A percentile compares a stretch with the other conserved stretches of the same genome.
phyloP scores from a whole-genome alignment of 495 filamentous ascomycete genomes.

The Aspergillus conjunctus region DNA sequence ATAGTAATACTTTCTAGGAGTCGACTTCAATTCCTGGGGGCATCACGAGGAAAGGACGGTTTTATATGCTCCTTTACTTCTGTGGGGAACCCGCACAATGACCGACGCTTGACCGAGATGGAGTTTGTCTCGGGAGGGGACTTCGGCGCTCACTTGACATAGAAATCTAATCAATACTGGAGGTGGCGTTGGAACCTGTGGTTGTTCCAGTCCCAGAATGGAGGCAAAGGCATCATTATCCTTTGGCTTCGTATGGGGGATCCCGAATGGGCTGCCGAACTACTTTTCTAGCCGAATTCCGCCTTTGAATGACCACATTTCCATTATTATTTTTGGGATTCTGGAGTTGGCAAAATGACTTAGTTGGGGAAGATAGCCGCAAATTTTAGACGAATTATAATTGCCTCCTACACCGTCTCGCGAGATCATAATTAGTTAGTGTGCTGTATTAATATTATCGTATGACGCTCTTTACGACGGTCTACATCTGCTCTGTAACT shows the following conservation, averaged over 20 bases:
- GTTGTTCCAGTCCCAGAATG: slow-evolving; percentile 8
- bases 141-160: slow-evolving; percentile 22
- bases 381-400: not conserved
- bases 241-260: slow-evolving; percentile 22
- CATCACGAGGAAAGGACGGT: not conserved
- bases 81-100: slow-evolving; percentile 17
- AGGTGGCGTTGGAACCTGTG: slow-evolving; percentile 22
- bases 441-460: too few species aligned
- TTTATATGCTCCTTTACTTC: slow-evolving; percentile 16
- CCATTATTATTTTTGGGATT: too few species aligned
- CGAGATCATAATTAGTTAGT: not conserved
- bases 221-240: slow-evolving; percentile 8
- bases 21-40: slow-evolving; percentile 3
- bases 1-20: not conserved
- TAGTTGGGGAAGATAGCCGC: not conserved
- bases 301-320: slow-evolving; percentile 16
- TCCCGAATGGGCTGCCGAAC: slow-evolving; percentile 33
- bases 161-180: slow-evolving; percentile 9
- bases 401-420: not conserved
- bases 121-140: slow-evolving; percentile 27
- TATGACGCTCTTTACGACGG: too few species aligned
- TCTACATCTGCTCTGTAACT: too few species aligned
- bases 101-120: slow-evolving; percentile 22
- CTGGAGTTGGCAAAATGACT: too few species aligned
- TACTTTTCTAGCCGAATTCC: slow-evolving; percentile 31